Base-by-base conservation (phyloP, 2,329 filamentous ascomycete genomes). In the Aspergillus pseudoglaucus region DNA sequence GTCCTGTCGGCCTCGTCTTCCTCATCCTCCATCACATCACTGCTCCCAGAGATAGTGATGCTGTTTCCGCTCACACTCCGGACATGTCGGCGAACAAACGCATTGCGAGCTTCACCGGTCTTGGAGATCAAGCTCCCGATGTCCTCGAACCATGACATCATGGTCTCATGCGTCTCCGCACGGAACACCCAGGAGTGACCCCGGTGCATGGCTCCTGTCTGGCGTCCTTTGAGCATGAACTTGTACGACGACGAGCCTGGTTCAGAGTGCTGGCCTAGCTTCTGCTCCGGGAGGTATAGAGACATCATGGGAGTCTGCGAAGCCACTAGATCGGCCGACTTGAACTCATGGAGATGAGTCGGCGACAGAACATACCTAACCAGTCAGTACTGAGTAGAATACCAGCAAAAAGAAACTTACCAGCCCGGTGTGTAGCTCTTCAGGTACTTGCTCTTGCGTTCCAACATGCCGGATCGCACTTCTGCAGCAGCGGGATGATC, bases 271-370 rank as follows among this genome's bases (percentile, higher is more conserved):
- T 90, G 94, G 33, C 93, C 93, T 48, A 98, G 79, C 66, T 95
- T 96, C 70, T 97, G 93, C 59, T 97, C 93, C 6, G 87, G 87
- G 23, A 98, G 80, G 65, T 93, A 95, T 47, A 98, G 77, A 38
- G 93, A 97, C 91, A 98, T 96, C 64, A 97, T 82, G 1, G 93
- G 93, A 35, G 87, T 85, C 69, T 93, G 88, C 50, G 81, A 78
- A 59, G 78, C 77, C 53, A 84, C 86, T 66, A 91, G 90, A 71
- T 97, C 91, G 56, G 90, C 89, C n/a, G 90, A 95, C 68, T 95
- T 96, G 80, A 97, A 98, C 71, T 98, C 93, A 73, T 98, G 93
- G 18, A 98, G 79, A 70, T 98, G 93, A 47, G 93, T 97, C 14
- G 93, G 88, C 59, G 93, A 95, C 57, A 98, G 76, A 42, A 97